Evolutionary conservation across 1,139 yeast species (phyloP).

Genomic region (Magnusiomyces sp.): DNA sequence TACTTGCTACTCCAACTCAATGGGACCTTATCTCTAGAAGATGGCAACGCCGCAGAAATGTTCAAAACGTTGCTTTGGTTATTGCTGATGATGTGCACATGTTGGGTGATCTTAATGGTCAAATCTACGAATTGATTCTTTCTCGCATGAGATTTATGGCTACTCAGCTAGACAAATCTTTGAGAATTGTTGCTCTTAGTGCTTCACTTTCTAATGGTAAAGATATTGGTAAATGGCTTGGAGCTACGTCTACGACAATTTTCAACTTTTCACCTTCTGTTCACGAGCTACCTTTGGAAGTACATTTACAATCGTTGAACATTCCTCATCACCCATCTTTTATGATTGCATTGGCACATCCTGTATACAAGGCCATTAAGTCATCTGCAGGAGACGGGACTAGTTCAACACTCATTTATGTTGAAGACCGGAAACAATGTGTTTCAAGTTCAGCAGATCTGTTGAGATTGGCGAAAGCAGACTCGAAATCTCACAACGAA

Average conservation of each 20-base stretch:
- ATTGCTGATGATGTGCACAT: constrained; percentile 72
- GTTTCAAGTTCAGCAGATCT: constrained; percentile 45
- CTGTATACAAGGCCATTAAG: constrained; percentile 35
- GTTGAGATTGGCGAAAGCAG: constrained; percentile 32
- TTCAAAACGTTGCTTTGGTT: constrained; percentile 59
- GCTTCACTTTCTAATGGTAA: constrained; percentile 64
- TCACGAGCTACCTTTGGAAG: constrained; percentile 47
- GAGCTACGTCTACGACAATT: constrained; percentile 48
- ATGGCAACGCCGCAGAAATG: constrained; percentile 58
- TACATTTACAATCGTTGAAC: constrained; percentile 48
- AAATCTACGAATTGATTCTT: constrained; percentile 58
- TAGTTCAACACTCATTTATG: constrained; percentile 43
- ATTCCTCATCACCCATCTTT: constrained; percentile 43
- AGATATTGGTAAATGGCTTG: constrained; percentile 84
- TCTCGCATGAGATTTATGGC: constrained; percentile 66
- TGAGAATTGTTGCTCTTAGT: constrained; percentile 58
- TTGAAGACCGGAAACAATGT: constrained; percentile 48
- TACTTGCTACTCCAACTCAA: constrained; percentile 73
- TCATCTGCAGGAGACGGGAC: constrained; percentile 24
- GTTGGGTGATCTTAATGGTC: constrained; percentile 51
- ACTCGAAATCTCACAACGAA: constrained; percentile 26
- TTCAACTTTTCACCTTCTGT: constrained; percentile 65
- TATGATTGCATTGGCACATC: constrained; percentile 43
- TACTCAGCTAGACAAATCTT: constrained; percentile 46
- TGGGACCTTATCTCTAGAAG: constrained; percentile 65